Conservation (phyloP, 352 stramenopile genomes). For the Lagenidium sp. region DNA sequence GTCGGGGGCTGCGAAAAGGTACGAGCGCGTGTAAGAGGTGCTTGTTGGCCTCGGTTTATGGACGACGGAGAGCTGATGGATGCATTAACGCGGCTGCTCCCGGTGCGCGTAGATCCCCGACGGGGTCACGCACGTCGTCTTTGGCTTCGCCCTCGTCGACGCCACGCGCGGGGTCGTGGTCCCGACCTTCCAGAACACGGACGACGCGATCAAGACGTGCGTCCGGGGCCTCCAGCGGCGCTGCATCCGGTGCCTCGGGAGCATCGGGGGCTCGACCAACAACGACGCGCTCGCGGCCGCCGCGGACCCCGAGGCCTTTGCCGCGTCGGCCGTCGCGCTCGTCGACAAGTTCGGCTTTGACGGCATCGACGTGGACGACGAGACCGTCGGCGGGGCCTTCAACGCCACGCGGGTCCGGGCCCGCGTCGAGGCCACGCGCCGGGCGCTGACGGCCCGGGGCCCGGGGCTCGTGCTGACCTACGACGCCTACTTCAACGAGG, state of each 20-base stretch:
- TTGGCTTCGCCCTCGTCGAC: constrained; percentile 61
- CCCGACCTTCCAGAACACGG: constrained; percentile 47
- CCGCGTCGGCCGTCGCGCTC: constrained; percentile 30
- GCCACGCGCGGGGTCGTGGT: constrained; percentile 23
- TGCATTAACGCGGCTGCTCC: neutral
- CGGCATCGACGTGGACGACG: constrained; percentile 67
- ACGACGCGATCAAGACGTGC: constrained; percentile 43
- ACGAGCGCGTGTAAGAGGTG: neutral
- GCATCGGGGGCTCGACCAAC: constrained; percentile 67
- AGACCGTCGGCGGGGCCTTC: constrained; percentile 54
- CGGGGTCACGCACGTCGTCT: constrained; percentile 68
- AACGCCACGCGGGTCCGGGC: constrained; percentile 31
- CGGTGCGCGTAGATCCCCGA: constrained; percentile 20
- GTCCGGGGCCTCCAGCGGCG: constrained; percentile 49
- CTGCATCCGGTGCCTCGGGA: constrained; percentile 49
- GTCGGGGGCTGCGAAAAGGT: constrained; percentile 61
- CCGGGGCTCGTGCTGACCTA: constrained; percentile 48
- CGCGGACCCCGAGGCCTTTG: constrained; percentile 33
- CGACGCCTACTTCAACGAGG: constrained; percentile 61
- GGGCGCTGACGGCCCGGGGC: constrained; percentile 22
- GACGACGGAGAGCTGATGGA: neutral
- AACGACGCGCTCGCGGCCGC: constrained; percentile 47
- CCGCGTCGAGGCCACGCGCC: constrained; percentile 36
- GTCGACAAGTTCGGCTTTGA: constrained; percentile 61
- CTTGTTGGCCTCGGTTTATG: neutral